Evolutionary conservation across 306 rosid species (phyloP).

Genomic region (Cucumis melo): DNA sequence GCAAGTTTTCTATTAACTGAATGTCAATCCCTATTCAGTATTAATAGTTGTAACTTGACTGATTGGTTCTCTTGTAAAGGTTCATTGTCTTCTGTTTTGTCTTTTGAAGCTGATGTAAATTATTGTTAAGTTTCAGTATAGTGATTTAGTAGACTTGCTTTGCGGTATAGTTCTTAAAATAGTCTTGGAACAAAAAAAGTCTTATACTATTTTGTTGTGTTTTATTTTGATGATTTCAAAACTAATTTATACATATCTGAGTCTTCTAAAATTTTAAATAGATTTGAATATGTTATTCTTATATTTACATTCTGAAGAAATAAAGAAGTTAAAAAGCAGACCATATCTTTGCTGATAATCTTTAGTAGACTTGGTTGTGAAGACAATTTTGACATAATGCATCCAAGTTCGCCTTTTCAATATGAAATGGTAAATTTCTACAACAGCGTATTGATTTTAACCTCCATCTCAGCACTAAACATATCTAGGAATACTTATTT

Average conservation of each 20-base stretch:
- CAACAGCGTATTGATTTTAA: neutral
- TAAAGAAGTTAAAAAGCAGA: neutral
- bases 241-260: neutral
- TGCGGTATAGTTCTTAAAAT: neutral
- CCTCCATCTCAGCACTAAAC: neutral
- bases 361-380: neutral
- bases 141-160: neutral
- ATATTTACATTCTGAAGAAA: neutral
- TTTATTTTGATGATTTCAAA: neutral
- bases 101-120: neutral
- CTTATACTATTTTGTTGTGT: neutral
- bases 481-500: neutral
- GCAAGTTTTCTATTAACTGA: neutral
- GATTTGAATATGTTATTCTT: neutral
- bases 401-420: neutral
- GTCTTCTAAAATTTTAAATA: neutral
- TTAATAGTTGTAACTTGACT: neutral
- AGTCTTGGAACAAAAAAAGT: neutral
- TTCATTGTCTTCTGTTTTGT: neutral
- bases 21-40: neutral
- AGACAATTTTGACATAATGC: neutral
- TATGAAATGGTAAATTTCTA: neutral
- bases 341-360: neutral
- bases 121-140: neutral
- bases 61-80: neutral